Conservation (phyloP, 176 grass and related monocot species). For the Bolboschoenus planiculmis region DNA sequence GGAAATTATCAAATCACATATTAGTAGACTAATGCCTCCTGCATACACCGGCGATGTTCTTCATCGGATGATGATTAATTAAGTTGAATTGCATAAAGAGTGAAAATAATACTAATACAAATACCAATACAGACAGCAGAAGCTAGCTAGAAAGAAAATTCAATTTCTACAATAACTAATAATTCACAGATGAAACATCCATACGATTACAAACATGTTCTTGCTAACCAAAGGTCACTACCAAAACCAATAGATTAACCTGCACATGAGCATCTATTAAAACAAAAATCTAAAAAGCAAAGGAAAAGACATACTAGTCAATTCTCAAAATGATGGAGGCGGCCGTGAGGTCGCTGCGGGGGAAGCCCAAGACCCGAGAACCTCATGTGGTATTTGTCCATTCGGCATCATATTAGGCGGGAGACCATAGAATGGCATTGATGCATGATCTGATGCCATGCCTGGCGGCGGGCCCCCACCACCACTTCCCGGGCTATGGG, state of each 20-base stretch:
- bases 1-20: neutral
- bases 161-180: conserved; percentile 15
- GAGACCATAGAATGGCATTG: conserved; percentile 53
- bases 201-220: conserved; percentile 8
- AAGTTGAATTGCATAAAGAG: neutral
- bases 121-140: neutral
- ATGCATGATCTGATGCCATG: conserved; percentile 26
- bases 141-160: conserved; percentile 3
- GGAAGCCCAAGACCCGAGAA: conserved; percentile 45
- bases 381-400: conserved; percentile 53
- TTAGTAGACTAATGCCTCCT: neutral
- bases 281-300: conserved; percentile 17
- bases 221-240: conserved; percentile 1
- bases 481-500: conserved; percentile 23
- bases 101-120: neutral
- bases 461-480: conserved; percentile 1
- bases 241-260: conserved; percentile 11
- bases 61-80: neutral
- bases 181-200: conserved; percentile 13
- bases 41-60: neutral
- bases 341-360: conserved; percentile 36
- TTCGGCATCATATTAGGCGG: conserved; percentile 63
- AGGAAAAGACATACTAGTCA: conserved; percentile 13
- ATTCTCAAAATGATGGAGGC: conserved; percentile 15
- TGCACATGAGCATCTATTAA: neutral